These are phyloP conservation scores for Lecanicillium sp. DNA, from an alignment of 2,329 filamentous ascomycete genomes.

Conservation along the genomic window DNA sequence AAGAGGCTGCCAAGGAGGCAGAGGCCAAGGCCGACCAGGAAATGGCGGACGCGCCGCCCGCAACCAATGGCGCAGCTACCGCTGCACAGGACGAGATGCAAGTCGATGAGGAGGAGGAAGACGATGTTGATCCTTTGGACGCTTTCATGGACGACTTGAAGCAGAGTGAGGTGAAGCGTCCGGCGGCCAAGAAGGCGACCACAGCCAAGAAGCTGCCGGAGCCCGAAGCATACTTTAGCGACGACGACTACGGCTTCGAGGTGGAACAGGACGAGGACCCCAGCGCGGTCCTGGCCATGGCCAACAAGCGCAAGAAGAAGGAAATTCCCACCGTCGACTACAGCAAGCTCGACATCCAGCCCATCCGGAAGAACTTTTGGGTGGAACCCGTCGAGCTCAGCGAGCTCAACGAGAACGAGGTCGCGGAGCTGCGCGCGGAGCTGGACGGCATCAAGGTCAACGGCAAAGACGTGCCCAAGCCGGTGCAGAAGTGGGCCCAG, in stretches of 20 bases:
- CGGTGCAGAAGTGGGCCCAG: slow-evolving; percentile 94
- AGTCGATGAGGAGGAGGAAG: slow-evolving; percentile 48
- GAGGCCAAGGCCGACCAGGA: slow-evolving; percentile 25
- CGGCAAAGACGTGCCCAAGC: slow-evolving; percentile 82
- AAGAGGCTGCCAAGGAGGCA: slow-evolving; percentile 33
- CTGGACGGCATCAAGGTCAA: slow-evolving; percentile 93
- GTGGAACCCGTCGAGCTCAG: slow-evolving; percentile 79
- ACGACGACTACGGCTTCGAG: slow-evolving; percentile 63
- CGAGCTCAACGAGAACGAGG: slow-evolving; percentile 77
- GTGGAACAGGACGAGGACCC: slow-evolving; percentile 40
- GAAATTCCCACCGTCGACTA: slow-evolving; percentile 88
- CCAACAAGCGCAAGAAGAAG: slow-evolving; percentile 78
- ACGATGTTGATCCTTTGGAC: slow-evolving; percentile 84
- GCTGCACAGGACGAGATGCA: slow-evolving; percentile 45
- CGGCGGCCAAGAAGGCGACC: slow-evolving; percentile 19
- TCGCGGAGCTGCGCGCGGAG: slow-evolving; percentile 74
- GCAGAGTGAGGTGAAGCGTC: slow-evolving; percentile 44
- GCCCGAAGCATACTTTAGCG: slow-evolving; percentile 82
- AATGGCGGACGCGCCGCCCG: slow-evolving; percentile 21
- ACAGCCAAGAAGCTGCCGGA: slow-evolving; percentile 52
- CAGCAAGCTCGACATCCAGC: slow-evolving; percentile 74
- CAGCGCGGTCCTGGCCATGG: slow-evolving; percentile 46
- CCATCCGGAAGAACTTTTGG: slow-evolving; percentile 93
- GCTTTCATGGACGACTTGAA: slow-evolving; percentile 84
- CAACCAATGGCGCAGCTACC: slow-evolving; percentile 16